Conservation (phyloP, 345 rosid species). For the Triadica sebifera region DNA sequence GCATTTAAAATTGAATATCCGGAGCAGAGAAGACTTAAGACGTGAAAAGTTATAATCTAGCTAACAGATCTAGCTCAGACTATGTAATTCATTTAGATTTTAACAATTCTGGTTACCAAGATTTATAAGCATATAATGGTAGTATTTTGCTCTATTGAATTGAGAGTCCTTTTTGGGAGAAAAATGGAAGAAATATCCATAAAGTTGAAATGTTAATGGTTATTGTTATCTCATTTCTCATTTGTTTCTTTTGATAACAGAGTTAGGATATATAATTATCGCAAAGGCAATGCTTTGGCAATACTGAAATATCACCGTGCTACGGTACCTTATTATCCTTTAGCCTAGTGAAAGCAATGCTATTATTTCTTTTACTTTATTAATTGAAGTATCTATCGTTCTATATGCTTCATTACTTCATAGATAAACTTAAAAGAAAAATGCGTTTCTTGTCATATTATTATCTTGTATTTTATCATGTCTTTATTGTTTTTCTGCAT, state of each 20-base stretch:
- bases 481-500: neutral
- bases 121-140: neutral
- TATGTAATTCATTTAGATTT: neutral
- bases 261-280: conserved; percentile 70
- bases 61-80: neutral
- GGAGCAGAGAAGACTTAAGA: neutral
- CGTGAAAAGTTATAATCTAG: neutral
- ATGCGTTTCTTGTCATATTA: neutral
- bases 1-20: neutral
- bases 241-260: conserved; percentile 41
- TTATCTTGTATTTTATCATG: neutral
- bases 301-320: conserved; percentile 82
- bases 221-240: neutral
- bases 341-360: neutral
- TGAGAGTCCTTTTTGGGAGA: neutral
- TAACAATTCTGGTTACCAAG: neutral
- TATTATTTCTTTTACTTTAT: neutral
- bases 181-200: neutral
- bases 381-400: neutral
- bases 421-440: neutral
- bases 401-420: neutral
- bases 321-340: conserved; percentile 40
- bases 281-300: conserved; percentile 83
- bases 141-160: neutral
- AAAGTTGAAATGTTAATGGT: neutral